These are phyloP conservation scores for Penicillium robsamsonii DNA, from an alignment of 495 filamentous ascomycete genomes.

Conservation along the genomic window DNA sequence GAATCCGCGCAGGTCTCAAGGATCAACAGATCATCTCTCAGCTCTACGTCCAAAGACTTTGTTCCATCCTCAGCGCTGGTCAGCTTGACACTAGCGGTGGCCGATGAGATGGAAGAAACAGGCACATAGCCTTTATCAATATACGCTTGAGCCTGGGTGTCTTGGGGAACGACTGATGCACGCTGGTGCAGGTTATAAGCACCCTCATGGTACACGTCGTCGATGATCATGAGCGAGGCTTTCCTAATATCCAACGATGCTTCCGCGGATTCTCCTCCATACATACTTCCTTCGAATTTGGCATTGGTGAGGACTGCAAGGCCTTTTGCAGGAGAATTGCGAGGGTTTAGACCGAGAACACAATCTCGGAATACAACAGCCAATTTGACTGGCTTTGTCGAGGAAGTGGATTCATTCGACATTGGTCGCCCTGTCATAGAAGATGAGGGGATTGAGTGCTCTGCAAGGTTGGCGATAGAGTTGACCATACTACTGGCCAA, in stretches of 20 bases:
- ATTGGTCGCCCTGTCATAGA: constrained; percentile 19
- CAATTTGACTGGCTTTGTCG: constrained; percentile 60
- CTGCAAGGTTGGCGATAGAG: constrained; percentile 75
- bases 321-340: constrained; percentile 67
- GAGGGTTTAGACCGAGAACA: constrained; percentile 81
- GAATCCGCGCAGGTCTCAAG: constrained; percentile 96
- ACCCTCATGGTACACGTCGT: constrained; percentile 60
- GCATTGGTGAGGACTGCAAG: constrained; percentile 76
- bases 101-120: constrained; percentile 79
- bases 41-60: constrained; percentile 72
- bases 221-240: constrained; percentile 78
- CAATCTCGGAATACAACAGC: constrained; percentile 76
- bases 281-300: constrained; percentile 59
- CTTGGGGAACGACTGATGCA: constrained; percentile 47
- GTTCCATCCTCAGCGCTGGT: constrained; percentile 52
- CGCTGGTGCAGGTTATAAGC: constrained; percentile 46
- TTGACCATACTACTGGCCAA: constrained; percentile 71
- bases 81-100: constrained; percentile 61
- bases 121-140: constrained; percentile 75
- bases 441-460: constrained; percentile 32
- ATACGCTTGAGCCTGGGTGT: constrained; percentile 62
- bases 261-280: constrained; percentile 57
- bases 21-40: constrained; percentile 81
- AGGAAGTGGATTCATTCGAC: constrained; percentile 13
- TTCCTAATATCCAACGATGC: constrained; percentile 69